Evolutionary conservation across 1,284 basidiomycete species (phyloP), one percentile per base, ranked within the genome.

Genomic region (Apiotrichum porosum): DNA sequence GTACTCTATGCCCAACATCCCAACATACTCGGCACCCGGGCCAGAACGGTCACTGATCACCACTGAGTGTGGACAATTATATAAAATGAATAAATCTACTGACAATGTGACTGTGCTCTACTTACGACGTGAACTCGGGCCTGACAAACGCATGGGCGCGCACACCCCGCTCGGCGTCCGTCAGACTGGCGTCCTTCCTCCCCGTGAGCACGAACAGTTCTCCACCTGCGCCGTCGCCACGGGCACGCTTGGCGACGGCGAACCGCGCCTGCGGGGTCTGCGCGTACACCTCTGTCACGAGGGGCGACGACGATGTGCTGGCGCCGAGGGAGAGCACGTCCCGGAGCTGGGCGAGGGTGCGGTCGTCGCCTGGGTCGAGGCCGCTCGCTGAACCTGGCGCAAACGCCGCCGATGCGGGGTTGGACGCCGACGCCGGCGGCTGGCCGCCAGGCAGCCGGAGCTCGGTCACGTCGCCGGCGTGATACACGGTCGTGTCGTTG

Each of bases 131-230:
- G n/a, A n/a, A n/a, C n/a, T n/a, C n/a, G n/a, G n/a, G 42, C 21
- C 38, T 22, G 10, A 38, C 38, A 28, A 40, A 23, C 21, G 44
- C 46, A 36, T 31, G 26, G 13, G 39, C 41, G 8, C 51, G 32
- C 19, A 57, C 40, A 56, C 59, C 49, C 57, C 66, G 51, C 41
- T 68, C 66, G 9, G 67, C 67, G 47, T 71, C 67, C 4, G 65
- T 65, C 21, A 71, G 44, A 52, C 63, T 65, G 14, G 58, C 63
- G 26, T 67, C 66, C 37, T 59, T 61, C 30, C 49, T 42, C 14
- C 52, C 63, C 5, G 66, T 56, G 14, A 57, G 32, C 46, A 65
- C 50, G 38, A 61, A 68, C 39, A 67, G 36, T 41, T 62, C 57
- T n/a, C n/a, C n/a, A n/a, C n/a, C n/a, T 10, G 32, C 32, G 15